Base-by-base conservation (phyloP, 352 stramenopile genomes). In the Pythium myriotylum region DNA sequence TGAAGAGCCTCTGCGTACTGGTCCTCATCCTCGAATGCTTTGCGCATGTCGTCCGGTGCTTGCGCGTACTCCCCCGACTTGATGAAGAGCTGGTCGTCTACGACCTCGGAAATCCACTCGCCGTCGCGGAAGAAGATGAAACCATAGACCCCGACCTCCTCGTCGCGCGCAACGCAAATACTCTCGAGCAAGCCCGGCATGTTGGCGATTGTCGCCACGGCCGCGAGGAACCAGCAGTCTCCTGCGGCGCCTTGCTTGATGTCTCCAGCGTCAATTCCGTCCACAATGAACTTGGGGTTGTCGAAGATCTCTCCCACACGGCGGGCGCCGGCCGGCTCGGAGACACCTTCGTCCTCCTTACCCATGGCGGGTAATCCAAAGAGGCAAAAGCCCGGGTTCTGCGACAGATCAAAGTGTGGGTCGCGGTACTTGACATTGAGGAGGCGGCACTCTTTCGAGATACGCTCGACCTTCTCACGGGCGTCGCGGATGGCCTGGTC, bases 151-250 rank as follows among this genome's bases (percentile, higher is more conserved):
- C 73, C 73, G n/a, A 81, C 73, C 47, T 72, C 59, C 71, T 81
- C 73, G 35, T 81, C 73, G 16, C 73, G 69, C 0, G 73, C 73
- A 13, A 81, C 73, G 52, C 73, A 81, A 35, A 92, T 84, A 50
- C 78, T 81, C 24, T 87, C 76, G 54, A 95, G 81, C 45, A 89
- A 51, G 2, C 67, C 54, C 8, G 83, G 81, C 55, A 87, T 88
- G 56, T 90, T 79, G 45, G 79, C 79, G 29, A 88, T 80, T 48
- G 82, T 81, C 16, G 84, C 81, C 59, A 92, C 70, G 26, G 84
- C 84, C 12, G 84, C 79, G 19, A 95, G 71, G 39, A 95, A 76
- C 86, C 86, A 95, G 70, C 86, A 95, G 65, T 95, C 83, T 17
- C 86, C 86, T 22, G 85, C 70, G 14, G 60, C 71, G 37, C 86